Conservation (phyloP, 768 basidiomycete genomes). For the Leccinum olivaceopallidum region DNA sequence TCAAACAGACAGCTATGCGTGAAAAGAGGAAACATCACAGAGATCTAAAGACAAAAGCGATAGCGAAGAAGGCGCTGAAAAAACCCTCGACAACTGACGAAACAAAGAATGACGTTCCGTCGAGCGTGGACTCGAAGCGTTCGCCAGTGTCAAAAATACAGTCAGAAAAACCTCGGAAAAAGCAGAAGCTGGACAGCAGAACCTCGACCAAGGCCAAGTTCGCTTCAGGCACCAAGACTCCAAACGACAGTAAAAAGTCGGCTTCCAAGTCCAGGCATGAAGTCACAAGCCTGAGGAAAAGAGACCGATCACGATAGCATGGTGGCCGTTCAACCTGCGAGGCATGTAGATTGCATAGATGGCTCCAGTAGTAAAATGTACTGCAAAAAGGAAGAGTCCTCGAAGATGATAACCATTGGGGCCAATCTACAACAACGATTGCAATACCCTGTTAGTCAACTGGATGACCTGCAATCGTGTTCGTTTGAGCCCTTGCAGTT, state of each 20-base stretch:
- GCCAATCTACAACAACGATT: conserved; percentile 48
- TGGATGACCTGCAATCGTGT: conserved; percentile 54
- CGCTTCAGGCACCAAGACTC: conserved; percentile 1
- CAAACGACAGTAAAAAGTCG: conserved; percentile 1
- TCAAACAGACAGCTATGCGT: conserved; percentile 43
- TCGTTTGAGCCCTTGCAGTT: conserved; percentile 4
- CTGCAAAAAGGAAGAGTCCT: conserved; percentile 2
- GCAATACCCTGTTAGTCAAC: conserved; percentile 63
- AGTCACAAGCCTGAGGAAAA: background rate
- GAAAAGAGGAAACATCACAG: conserved; percentile 52
- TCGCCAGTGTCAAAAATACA: conserved; percentile 2
- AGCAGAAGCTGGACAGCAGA: conserved; percentile 13
- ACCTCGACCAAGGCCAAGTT: conserved; percentile 1
- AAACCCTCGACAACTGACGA: conserved; percentile 2
- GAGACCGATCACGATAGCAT: conserved; percentile 6
- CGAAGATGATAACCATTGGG: background rate
- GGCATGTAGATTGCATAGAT: conserved; percentile 13
- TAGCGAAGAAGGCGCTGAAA: conserved; percentile 33
- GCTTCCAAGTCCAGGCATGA: conserved; percentile 5
- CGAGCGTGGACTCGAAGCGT: background rate
- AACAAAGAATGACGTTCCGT: background rate
- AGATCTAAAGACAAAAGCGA: conserved; percentile 41
- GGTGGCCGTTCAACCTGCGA: background rate
- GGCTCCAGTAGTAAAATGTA: conserved; percentile 9
- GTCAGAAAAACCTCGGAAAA: conserved; percentile 16